Base-by-base conservation (phyloP, 805 yeast species). In the Metschnikowia orientalis region DNA sequence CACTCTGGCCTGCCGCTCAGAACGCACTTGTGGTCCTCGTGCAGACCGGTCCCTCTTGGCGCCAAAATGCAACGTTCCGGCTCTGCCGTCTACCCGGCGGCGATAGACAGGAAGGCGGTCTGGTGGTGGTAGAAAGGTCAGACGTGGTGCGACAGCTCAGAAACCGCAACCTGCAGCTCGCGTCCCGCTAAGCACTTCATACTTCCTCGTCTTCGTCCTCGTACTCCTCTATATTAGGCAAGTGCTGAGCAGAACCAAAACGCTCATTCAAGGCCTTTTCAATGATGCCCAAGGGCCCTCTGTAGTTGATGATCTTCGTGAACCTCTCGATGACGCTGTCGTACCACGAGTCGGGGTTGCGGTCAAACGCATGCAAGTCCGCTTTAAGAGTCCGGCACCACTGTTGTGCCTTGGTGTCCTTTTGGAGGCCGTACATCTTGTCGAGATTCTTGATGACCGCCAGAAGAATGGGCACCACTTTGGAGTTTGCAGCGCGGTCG, bases 221-320 rank as follows among this genome's bases (percentile, higher is more conserved):
- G 39, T 55, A 56, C 47, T 64, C 67, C 44, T 65, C 69, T 9
- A 66, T 46, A 25, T 62, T 65, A 8, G 57, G 61, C 4, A 63
- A 36, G 19, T 55, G 44, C 28, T 49, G 47, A 1, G 64, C 57
- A 5, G 51, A 53, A 0, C 70, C 70, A 32, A 61, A 56, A 26
- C 72, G 46, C 39, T 66, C 72, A 5, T 46, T 40, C 23, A 66
- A 42, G 2, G 60, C 63, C 42, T 63, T 66, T 33, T 61, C 69
- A 13, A 66, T 41, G 14, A 66, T 50, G 4, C 70, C 71, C 26
- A 66, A 47, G 1, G 72, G 72, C 1, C 72, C 71, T 29, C 50
- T 51, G 40, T 55, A 44, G 47, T 63, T 65, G 21, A 66, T 62
- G 30, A 63, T 63, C 31, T 53, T 59, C 32, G 67, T 56, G 39